Base-by-base conservation (phyloP, 129 eudicot genomes). In the Heracleum sosnowskyi region DNA sequence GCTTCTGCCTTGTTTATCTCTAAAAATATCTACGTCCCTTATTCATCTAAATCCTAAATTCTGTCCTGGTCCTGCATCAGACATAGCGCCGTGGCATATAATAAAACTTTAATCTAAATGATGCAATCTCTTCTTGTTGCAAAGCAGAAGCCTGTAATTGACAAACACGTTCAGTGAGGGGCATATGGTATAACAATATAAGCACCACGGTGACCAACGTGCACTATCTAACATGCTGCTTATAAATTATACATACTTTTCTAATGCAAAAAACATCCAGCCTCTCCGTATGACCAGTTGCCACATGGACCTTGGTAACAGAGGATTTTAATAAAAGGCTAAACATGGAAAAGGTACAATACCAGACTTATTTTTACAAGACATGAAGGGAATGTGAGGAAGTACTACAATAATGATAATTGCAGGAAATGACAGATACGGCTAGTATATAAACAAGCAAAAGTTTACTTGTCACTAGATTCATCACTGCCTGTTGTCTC, bases 401-500 rank as follows among this genome's bases (percentile, higher is more conserved):
- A 10, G 34, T 60, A n/a, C 13, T 26, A 60, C 62, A 57, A 60
- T 39, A 66, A 8, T 66, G 9, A 33, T 31, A 11, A 63, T 31
- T 66, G 72, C 72, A 31, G 31, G 72, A 66, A 63, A 31, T 33
- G 39, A 28, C 45, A 73, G 41, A n/a, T 29, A 53, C 10, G 33
- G 73, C 10, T 57, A 49, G n/a, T 40, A 7, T 37, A 4, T 4
- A 44, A 68, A 46, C 46, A 47, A 70, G 41, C 71, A 83, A 81
- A 76, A 77, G 35, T 17, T 80, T 92, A 95, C 99, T 84, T 95
- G 92, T 95, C 99, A 78, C 80, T 83, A 81, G 95, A 88, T 88
- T 91, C 97, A 60, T 81, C 85, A 86, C 97, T 95, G 64, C 99
- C 99, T 35, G 97, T 92, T 69, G 99, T 95, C 94, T 95, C 99